Evolutionary conservation across 1,284 basidiomycete genomes (phyloP).

Genomic region (Coriolopsis trogii): DNA sequence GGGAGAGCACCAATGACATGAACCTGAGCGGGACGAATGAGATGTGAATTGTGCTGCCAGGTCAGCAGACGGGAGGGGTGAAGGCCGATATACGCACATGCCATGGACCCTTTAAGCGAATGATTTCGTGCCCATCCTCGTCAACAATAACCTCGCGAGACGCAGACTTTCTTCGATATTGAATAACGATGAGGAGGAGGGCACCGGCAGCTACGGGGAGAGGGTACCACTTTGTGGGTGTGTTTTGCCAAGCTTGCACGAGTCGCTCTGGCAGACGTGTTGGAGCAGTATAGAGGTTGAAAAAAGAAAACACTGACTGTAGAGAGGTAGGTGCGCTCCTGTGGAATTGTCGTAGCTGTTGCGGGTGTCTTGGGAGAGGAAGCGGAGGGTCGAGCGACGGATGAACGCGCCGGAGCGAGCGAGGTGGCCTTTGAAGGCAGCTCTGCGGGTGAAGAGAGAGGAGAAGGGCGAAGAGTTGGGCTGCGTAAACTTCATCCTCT

Average conservation of each 20-base stretch:
- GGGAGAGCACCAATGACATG: constrained; percentile 96
- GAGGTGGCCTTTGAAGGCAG: constrained; percentile 11
- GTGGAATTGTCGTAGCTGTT: constrained; percentile 11
- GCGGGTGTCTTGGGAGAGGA: constrained; percentile 12
- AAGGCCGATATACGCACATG: constrained; percentile 63
- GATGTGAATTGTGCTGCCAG: background rate
- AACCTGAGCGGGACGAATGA: constrained; percentile 55
- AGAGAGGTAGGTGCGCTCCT: constrained; percentile 12
- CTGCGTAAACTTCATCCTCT: constrained; percentile 16
- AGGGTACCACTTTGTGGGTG: constrained; percentile 95
- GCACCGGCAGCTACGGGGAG: constrained; percentile 92
- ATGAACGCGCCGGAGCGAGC: constrained; percentile 12
- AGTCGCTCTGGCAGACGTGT: constrained; percentile 43
- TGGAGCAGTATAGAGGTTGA: background rate
- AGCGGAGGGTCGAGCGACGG: constrained; percentile 4
- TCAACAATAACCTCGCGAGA: constrained; percentile 73
- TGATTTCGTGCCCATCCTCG: constrained; percentile 67
- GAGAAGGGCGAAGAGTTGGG: constrained; percentile 15
- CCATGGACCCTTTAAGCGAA: constrained; percentile 91
- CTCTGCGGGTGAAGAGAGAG: constrained; percentile 3
- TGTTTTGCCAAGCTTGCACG: constrained; percentile 80
- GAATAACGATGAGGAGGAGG: constrained; percentile 81
- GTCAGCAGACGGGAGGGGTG: background rate
- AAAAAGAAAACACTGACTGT: constrained; percentile 9
- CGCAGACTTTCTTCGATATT: constrained; percentile 69